Conservation (phyloP, 805 yeast genomes). For the Candida peoriensis region DNA sequence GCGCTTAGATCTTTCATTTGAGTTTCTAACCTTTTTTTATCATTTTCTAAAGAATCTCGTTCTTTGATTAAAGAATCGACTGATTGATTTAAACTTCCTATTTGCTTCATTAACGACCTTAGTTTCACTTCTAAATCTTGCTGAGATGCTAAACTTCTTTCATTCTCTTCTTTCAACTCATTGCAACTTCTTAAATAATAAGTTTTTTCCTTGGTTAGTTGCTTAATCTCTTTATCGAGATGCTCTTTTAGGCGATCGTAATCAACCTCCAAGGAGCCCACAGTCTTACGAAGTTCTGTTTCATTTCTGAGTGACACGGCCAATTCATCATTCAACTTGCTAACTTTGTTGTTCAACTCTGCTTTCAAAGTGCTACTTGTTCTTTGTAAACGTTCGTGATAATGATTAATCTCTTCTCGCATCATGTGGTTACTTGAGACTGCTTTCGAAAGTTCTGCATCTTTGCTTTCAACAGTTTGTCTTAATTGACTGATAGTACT, state of each 20-base stretch:
- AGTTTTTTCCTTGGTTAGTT: constrained; percentile 36
- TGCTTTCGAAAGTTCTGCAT: constrained; percentile 47
- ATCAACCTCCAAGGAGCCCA: constrained; percentile 57
- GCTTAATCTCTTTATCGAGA: constrained; percentile 30
- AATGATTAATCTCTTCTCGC: constrained; percentile 51
- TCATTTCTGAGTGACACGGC: constrained; percentile 55
- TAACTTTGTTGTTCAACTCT: constrained; percentile 43
- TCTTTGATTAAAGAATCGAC: constrained; percentile 59
- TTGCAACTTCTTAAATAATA: constrained; percentile 36
- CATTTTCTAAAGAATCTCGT: constrained; percentile 52
- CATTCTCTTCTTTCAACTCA: constrained; percentile 40
- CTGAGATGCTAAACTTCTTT: constrained; percentile 34
- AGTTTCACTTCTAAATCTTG: constrained; percentile 42
- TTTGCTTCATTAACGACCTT: constrained; percentile 45
- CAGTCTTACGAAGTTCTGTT: constrained; percentile 57
- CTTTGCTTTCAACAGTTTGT: constrained; percentile 50
- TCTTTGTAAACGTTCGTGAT: constrained; percentile 39
- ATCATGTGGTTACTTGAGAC: constrained; percentile 44
- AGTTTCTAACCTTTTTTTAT: constrained; percentile 42
- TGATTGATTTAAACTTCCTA: constrained; percentile 49
- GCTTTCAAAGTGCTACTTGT: constrained; percentile 37
- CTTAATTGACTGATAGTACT: constrained; percentile 46
- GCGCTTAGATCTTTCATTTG: constrained; percentile 36
- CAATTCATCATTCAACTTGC: constrained; percentile 47
- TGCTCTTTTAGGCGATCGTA: constrained; percentile 48